Base-by-base conservation (phyloP, 2,329 filamentous ascomycete genomes). In the Paracorniculantispora psalliotae region DNA sequence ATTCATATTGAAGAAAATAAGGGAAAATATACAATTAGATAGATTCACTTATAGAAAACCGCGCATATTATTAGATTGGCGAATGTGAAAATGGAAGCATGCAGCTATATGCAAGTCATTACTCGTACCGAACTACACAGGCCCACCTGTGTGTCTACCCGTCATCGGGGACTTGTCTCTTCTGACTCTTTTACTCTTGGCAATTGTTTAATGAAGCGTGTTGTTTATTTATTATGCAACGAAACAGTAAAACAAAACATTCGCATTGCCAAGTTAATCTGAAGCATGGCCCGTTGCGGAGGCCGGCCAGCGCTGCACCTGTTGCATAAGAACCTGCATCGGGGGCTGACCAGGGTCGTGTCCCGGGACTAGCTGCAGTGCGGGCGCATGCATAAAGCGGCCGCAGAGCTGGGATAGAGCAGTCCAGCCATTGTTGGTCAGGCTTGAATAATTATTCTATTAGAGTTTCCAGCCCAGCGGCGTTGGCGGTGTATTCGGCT, bases 101-200 rank as follows among this genome's bases (percentile, higher is more conserved):
- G 53, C 30, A 56, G 53, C 53, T 56, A 21, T 21, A 37, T 49
- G 57, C 50, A 59, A 44, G 50, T 19, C 57, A 59, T 59, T 59
- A 59, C 57, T 59, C 57, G 57, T 46, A 35, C n/a, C 41, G 23
- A 44, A 47, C 57, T 41, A 33, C 19, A 21, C n/a, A 2, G 50
- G 57, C 25, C 57, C 57, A 54, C 50, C 17, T 35, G 41, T 37
- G 48, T 15, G n/a, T 13, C 30, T 12, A 10, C 7, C 17, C 15
- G 46, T 49, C 17, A 19, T 17, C 25, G 1, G 46, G 33, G 46
- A 25, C 8, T 23, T 5, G 48, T 51, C 13, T 35, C 30, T 35
- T 10, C 30, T 51, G 48, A 51, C 48, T 51, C 48, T 37, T 3
- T 23, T 17, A 21, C 15, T 25, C 4, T 23, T 37, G 15, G 17